Percentiles rank a stretch among this genome's conserved stretches.
Conservation (phyloP, 202 grass and related monocot genomes). For the Cymbopogon flexuosus region DNA sequence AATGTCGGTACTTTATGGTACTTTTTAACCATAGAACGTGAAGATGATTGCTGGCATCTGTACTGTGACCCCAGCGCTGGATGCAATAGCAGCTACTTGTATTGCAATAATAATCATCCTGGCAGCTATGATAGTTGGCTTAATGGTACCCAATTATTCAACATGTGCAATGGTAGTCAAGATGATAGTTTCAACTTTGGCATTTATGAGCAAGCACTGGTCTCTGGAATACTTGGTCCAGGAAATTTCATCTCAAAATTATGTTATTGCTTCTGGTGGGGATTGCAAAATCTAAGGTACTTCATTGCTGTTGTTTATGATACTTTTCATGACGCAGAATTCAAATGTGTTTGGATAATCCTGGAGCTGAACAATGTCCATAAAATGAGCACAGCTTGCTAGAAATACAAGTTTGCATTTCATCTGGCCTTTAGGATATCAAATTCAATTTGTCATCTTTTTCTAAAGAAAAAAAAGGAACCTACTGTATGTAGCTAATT, state of each 20-base stretch:
- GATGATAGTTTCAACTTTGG: slow-evolving; percentile 49
- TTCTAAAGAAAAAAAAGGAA: background rate
- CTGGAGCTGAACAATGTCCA: background rate
- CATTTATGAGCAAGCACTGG: slow-evolving; percentile 54
- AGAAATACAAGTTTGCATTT: background rate
- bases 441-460: background rate
- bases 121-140: slow-evolving; percentile 41
- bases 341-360: background rate
- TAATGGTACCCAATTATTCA: slow-evolving; percentile 17
- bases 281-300: slow-evolving; percentile 79
- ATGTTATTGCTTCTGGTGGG: slow-evolving; percentile 97
- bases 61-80: slow-evolving; percentile 19
- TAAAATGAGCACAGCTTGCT: background rate
- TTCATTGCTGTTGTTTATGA: background rate
- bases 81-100: slow-evolving; percentile 53
- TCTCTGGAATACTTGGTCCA: slow-evolving; percentile 54
- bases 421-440: background rate
- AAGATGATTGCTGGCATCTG: slow-evolving; percentile 63
- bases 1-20: slow-evolving; percentile 95
- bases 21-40: slow-evolving; percentile 54
- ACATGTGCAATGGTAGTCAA: background rate
- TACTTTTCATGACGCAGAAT: background rate
- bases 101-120: slow-evolving; percentile 37
- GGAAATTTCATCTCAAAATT: slow-evolving; percentile 67
- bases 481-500: background rate